Conservation (phyloP, 2,329 filamentous ascomycete species). For the Botryotinia narcissicola region DNA sequence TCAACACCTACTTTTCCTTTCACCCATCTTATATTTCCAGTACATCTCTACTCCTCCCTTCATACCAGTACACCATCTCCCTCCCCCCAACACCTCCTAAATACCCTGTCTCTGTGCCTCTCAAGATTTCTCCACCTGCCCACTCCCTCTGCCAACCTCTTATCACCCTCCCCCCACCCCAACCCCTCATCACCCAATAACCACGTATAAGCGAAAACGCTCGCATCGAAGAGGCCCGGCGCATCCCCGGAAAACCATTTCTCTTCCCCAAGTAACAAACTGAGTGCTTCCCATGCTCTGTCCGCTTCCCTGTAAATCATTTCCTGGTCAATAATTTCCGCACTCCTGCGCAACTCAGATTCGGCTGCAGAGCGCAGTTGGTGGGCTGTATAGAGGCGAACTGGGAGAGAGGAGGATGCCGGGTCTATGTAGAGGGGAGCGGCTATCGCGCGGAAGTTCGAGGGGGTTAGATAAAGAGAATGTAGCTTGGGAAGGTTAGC, state of each 20-base stretch:
- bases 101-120: conserved; percentile 59
- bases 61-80: conserved; percentile 44
- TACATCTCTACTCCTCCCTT: not conserved
- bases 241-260: conserved; percentile 52
- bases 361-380: conserved; percentile 73
- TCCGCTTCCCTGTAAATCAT: conserved; percentile 59
- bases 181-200: conserved; percentile 63
- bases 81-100: conserved; percentile 40
- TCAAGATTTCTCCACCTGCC: conserved; percentile 60
- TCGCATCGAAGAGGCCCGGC: conserved; percentile 81
- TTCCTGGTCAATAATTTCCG: conserved; percentile 54
- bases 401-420: conserved; percentile 56
- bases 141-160: conserved; percentile 53
- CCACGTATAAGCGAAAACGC: conserved; percentile 86
- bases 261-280: conserved; percentile 54
- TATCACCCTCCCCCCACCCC: conserved; percentile 59
- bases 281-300: conserved; percentile 61
- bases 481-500: conserved; percentile 57
- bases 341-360: conserved; percentile 67
- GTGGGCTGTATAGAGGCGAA: conserved; percentile 60
- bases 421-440: conserved; percentile 70
- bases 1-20: not conserved
- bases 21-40: not conserved
- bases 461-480: conserved; percentile 71
- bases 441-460: conserved; percentile 66